Conservation (phyloP, 2,329 filamentous ascomycete species). For the Trichoderma afroharzianum region DNA sequence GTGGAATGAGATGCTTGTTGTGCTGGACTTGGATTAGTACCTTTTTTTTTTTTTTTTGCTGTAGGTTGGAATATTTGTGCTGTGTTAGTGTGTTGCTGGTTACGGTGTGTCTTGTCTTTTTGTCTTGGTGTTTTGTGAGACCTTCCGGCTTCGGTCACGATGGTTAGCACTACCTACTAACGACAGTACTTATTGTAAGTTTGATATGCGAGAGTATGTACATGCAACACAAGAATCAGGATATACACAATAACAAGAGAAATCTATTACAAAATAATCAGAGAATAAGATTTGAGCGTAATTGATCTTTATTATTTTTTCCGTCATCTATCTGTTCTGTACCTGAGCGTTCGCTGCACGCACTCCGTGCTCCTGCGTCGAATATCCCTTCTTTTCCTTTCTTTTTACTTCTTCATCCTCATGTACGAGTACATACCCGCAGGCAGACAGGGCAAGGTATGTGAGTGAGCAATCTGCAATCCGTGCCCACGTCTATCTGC, state of each 20-base stretch:
- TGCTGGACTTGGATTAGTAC: not conserved
- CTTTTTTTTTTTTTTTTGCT: not conserved
- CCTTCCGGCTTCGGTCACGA: not conserved
- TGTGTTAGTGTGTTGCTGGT: not conserved
- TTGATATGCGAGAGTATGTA: not conserved
- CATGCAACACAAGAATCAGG: not conserved
- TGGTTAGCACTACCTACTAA: not conserved
- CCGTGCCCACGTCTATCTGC: not conserved
- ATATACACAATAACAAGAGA: not conserved
- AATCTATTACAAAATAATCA: not conserved
- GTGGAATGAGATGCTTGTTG: not conserved
- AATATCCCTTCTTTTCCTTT: not conserved
- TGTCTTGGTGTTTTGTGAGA: not conserved
- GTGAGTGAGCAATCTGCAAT: not conserved
- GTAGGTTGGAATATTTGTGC: not conserved
- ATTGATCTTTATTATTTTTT: not conserved
- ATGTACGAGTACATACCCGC: not conserved
- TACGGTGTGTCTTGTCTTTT: not conserved
- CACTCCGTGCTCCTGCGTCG: constrained; percentile 1
- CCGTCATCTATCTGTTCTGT: not conserved
- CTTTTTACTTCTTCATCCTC: not conserved
- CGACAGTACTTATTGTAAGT: not conserved
- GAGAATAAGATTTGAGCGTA: not conserved
- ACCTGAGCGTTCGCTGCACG: not conserved
- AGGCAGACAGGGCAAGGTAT: not conserved